Evolutionary conservation across 2,329 filamentous ascomycete genomes (phyloP).

Genomic region (Metarhizium robertsii): DNA sequence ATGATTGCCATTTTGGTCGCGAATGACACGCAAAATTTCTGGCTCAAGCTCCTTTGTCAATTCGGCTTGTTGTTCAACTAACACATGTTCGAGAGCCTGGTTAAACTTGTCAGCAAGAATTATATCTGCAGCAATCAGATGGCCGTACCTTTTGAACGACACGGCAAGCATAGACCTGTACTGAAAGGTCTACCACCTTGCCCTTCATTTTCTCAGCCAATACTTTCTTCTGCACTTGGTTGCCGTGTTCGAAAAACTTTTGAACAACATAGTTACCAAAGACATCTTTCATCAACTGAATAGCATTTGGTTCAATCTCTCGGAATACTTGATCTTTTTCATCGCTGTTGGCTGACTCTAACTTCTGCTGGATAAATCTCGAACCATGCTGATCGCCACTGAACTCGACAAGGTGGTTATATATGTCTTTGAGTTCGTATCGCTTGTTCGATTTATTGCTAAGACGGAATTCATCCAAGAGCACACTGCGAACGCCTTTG

Average conservation of each 20-base stretch:
- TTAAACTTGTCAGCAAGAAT: conserved; percentile 10
- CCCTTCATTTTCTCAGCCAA: conserved; percentile 82
- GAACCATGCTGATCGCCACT: conserved; percentile 94
- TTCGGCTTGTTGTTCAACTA: conserved; percentile 82
- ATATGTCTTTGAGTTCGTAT: conserved; percentile 85
- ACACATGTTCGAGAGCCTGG: conserved; percentile 80
- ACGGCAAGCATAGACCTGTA: conserved; percentile 87
- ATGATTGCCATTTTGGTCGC: conserved; percentile 89
- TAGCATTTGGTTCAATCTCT: conserved; percentile 74
- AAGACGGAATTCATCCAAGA: conserved; percentile 72
- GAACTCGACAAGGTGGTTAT: conserved; percentile 82
- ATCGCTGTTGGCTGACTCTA: conserved; percentile 88
- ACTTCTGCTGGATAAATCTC: conserved; percentile 87
- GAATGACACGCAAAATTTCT: conserved; percentile 67
- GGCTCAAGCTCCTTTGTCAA: conserved; percentile 76
- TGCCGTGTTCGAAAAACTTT: conserved; percentile 94
- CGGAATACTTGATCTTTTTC: conserved; percentile 87
- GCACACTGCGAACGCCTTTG: conserved; percentile 56
- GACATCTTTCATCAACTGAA: conserved; percentile 90
- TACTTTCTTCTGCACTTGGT: conserved; percentile 83
- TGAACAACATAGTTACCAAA: conserved; percentile 99
- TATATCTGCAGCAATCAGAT: neutral
- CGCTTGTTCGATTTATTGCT: conserved; percentile 62
- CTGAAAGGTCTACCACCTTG: conserved; percentile 68
- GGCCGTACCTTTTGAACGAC: conserved; percentile 78